Evolutionary conservation across 495 filamentous ascomycete genomes (phyloP).

Genomic region (Aspergillus taichungensis): DNA sequence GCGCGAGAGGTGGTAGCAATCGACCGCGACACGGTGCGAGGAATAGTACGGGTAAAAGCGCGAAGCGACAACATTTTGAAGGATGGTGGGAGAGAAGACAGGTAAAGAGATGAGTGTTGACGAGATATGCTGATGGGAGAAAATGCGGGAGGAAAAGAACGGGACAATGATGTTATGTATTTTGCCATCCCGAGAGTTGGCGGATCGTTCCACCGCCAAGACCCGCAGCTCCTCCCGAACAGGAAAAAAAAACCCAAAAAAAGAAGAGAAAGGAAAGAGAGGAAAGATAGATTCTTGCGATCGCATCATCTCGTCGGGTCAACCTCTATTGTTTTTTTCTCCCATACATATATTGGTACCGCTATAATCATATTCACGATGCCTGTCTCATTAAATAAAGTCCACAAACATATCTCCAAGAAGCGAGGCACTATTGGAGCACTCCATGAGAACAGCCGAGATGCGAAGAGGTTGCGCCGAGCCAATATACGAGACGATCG

Average conservation of each 20-base stretch:
- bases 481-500: constrained; percentile 70
- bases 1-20: constrained; percentile 41
- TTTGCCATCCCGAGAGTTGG: no score
- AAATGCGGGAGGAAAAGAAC: constrained; percentile 9
- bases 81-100: constrained; percentile 1
- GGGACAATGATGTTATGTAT: not conserved
- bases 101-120: constrained; percentile 8
- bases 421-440: constrained; percentile 56
- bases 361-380: constrained; percentile 32
- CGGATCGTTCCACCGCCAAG: constrained; percentile 17
- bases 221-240: constrained; percentile 18
- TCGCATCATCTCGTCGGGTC: not conserved
- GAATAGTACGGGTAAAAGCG: constrained; percentile 59
- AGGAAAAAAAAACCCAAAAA: constrained; percentile 9
- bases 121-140: constrained; percentile 12
- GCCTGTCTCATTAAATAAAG: constrained; percentile 67
- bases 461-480: constrained; percentile 63
- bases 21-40: constrained; percentile 56
- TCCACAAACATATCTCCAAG: constrained; percentile 77
- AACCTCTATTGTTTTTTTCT: no score
- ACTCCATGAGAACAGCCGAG: constrained; percentile 76
- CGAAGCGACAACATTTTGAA: constrained; percentile 71
- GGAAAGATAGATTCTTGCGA: not conserved
- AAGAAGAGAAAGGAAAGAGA: not conserved
- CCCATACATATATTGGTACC: no score